Evolutionary conservation across 2,329 filamentous ascomycete species (phyloP), one percentile per base, ranked within the genome.

Genomic region (Hymenoscyphus scutula): DNA sequence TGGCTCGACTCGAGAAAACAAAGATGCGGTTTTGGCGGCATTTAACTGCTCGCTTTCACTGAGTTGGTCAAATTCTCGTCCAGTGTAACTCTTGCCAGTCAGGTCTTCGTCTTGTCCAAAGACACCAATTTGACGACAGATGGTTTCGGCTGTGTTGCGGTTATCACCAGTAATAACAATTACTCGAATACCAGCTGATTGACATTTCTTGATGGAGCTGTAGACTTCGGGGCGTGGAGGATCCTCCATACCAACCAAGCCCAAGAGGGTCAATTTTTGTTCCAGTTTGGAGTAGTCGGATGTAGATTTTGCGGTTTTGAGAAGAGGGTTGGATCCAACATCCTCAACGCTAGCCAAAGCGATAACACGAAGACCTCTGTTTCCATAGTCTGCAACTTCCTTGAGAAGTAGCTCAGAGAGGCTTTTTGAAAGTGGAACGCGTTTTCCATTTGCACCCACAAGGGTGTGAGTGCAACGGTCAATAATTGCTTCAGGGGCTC

Each of bases 121-220:
- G 59, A 99, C 88, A 65, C 95, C 95, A 75, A 99, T 99, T 76
- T 97, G 90, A 72, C 94, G 90, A 80, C 95, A 99, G 74, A 99
- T 97, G 65, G 92, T 94, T 80, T 99, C 95, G 8, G 95, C 95
- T 3, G 95, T 99, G 80, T 96, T 96, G 75, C 90, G 92, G 80
- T 97, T 99, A 79, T 99, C 95, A 73, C 95, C 95, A 60, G 95
- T 99, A 77, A 99, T 97, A 68, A 99, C 95, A 70, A 99, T 92
- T 57, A 99, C 92, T 65, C 95, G 90, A 71, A 99, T 98, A 70
- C 95, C 95, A 69, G 95, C 95, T 66, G 91, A 88, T 76, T 89
- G 91, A 79, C 95, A 99, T 76, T 96, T 90, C 73, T 83, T 82
- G 71, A 99, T 96, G 56, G 95, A 95, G 58, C 80, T 83, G 59